These are phyloP conservation scores for Microcyclosporella mali DNA, from an alignment of 2,329 filamentous ascomycete species.

Conservation along the genomic window DNA sequence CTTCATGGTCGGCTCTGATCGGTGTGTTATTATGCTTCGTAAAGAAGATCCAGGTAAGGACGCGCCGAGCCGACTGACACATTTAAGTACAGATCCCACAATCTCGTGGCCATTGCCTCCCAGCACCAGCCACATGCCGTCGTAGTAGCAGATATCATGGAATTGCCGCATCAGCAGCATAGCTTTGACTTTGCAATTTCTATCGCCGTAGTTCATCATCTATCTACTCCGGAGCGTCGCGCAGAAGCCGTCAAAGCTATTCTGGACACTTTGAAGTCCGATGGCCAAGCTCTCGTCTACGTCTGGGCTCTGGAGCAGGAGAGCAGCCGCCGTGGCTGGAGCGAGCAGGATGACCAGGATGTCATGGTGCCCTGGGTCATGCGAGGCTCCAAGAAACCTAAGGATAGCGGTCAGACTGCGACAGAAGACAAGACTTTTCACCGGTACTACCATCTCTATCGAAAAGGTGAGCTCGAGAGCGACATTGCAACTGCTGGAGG, in stretches of 20 bases:
- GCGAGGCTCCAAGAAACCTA: conserved; percentile 33
- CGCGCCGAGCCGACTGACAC: conserved; percentile 12
- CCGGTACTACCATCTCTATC: conserved; percentile 91
- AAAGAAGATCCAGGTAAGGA: conserved; percentile 1
- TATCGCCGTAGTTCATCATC: conserved; percentile 89
- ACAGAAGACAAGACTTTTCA: conserved; percentile 57
- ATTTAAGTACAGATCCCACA: conserved; percentile 46
- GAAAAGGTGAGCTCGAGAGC: conserved; percentile 75
- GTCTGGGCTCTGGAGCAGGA: conserved; percentile 96
- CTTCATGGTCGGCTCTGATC: conserved; percentile 79
- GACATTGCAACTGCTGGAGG: conserved; percentile 72
- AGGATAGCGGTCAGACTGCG: conserved; percentile 11
- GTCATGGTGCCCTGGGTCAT: conserved; percentile 95
- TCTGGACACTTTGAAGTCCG: conserved; percentile 55
- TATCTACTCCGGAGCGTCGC: conserved; percentile 70
- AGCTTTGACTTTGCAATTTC: conserved; percentile 84
- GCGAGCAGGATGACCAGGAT: conserved; percentile 76
- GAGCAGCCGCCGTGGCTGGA: conserved; percentile 79
- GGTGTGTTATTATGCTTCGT: conserved; percentile 46
- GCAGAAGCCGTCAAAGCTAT: conserved; percentile 66
- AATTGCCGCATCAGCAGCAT: conserved; percentile 65
- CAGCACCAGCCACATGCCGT: conserved; percentile 58
- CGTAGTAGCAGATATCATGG: conserved; percentile 73
- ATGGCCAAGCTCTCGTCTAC: conserved; percentile 70
- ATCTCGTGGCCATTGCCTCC: conserved; percentile 53